Percentiles rank a stretch among this genome's conserved stretches.
These are phyloP conservation scores for Corylus heterophylla DNA, from an alignment of 306 rosid species.

Conservation along the genomic window DNA sequence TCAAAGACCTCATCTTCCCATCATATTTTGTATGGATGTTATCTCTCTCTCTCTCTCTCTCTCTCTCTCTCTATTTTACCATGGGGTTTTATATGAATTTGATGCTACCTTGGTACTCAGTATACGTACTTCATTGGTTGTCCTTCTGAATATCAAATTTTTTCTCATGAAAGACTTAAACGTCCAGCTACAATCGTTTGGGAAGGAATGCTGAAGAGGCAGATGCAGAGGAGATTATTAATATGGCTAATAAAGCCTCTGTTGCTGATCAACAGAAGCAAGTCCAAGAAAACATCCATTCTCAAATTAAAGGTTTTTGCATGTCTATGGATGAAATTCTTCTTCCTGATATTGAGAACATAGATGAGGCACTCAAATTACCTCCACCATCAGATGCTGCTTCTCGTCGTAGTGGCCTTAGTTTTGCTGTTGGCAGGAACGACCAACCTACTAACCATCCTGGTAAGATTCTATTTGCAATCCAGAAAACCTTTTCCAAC, in stretches of 20 bases:
- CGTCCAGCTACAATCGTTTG: constrained; percentile 71
- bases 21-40: neutral
- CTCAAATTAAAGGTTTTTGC: constrained; percentile 60
- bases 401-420: constrained; percentile 70
- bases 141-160: constrained; percentile 2
- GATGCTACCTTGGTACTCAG: constrained; percentile 5
- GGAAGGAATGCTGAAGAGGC: constrained; percentile 66
- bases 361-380: constrained; percentile 37
- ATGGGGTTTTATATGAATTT: neutral
- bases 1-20: too few species aligned
- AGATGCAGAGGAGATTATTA: constrained; percentile 68
- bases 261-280: constrained; percentile 69
- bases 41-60: neutral
- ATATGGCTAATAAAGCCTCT: constrained; percentile 68
- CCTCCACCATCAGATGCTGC: constrained; percentile 36
- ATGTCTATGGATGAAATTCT: constrained; percentile 75
- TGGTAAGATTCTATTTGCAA: constrained; percentile 41
- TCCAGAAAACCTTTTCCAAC: neutral
- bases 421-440: constrained; percentile 70
- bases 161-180: constrained; percentile 45
- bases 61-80: neutral
- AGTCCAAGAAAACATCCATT: constrained; percentile 83
- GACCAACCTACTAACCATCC: constrained; percentile 31
- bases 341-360: constrained; percentile 43
- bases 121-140: neutral